phyloP scores from a whole-genome alignment of 2,329 filamentous ascomycete species.

The Sporothrix inflata region DNA sequence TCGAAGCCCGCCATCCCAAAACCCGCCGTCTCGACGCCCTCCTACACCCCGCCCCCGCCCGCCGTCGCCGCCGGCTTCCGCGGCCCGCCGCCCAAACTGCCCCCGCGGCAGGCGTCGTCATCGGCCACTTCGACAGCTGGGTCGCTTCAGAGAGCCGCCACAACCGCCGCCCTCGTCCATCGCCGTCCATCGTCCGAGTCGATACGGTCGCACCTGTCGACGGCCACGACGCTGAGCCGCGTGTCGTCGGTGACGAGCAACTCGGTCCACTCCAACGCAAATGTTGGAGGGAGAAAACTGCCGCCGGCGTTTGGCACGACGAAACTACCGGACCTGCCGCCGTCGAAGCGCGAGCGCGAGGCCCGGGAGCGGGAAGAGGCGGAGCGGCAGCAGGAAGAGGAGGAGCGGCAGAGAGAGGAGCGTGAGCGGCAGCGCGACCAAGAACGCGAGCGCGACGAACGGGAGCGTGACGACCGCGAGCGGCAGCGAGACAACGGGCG shows the following conservation, averaged over 20 bases:
- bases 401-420: not conserved
- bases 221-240: slow-evolving; percentile 53
- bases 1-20: slow-evolving; percentile 33
- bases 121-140: slow-evolving; percentile 39
- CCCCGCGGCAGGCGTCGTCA: slow-evolving; percentile 52
- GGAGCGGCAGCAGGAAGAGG: slow-evolving; percentile 30
- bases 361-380: slow-evolving; percentile 42
- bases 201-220: slow-evolving; percentile 58
- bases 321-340: slow-evolving; percentile 62
- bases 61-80: slow-evolving; percentile 37
- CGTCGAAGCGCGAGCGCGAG: slow-evolving; percentile 58
- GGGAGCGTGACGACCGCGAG: not conserved
- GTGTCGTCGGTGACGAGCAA: slow-evolving; percentile 55
- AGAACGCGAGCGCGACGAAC: not conserved
- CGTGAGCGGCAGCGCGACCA: not conserved
- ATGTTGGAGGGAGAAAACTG: slow-evolving; percentile 48
- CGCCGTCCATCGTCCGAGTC: slow-evolving; percentile 63
- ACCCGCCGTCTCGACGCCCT: slow-evolving; percentile 47
- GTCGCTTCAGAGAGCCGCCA: slow-evolving; percentile 36
- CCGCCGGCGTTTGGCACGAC: slow-evolving; percentile 60
- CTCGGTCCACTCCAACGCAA: slow-evolving; percentile 35
- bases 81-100: slow-evolving; percentile 51
- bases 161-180: slow-evolving; percentile 36
- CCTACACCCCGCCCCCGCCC: slow-evolving; percentile 45
- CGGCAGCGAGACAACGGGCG: not conserved